Evolutionary conservation across 305 asterid species (phyloP), one percentile per base, ranked within the genome.

Genomic region (Caryopteris hybrid): DNA sequence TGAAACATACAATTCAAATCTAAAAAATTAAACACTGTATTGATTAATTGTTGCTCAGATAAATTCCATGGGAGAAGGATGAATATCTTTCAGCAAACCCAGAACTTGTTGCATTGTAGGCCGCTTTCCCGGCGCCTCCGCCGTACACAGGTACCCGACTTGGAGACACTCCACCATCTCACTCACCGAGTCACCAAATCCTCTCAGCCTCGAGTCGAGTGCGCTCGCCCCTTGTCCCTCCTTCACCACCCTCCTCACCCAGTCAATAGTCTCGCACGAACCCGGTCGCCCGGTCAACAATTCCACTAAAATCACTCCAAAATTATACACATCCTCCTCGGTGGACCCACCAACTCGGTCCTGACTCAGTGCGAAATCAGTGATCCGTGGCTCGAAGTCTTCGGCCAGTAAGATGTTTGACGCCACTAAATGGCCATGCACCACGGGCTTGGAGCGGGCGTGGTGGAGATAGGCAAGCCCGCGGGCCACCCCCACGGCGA

Each of bases 381-480:
- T 79, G 31, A 92, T 80, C 12, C 95, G 80, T 0, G 98, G 97
- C 78, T 86, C 95, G 41, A 88, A 86, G 17, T 90, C 91, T 56
- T 92, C 97, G 0, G 83, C 83, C 79, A 92, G 58, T 22, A 92
- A 66, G 45, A 92, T 76, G 43, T 88, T 88, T 0, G 96, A 88
- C 4, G 82, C 76, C 6, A 81, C 88, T 61, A 92, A 58, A 64
- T 83, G 88, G 0, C 97, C 94, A 13, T 92, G 98, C 62, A 88
- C 96, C 59, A 90, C 84, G 1, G 98, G 89, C 80, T 76, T 90
- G 9, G 96, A 90, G 58, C 77, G 82, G 1, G 92, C 97, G 46
- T 92, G 95, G 87, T 92, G 98, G 63, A 92, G 96, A 62, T 85
- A 90, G 5, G 98, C 98, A 0, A 92, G 73, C 0, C 97, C 98